Percentiles rank a stretch among this genome's conserved stretches.
phyloP scores from a whole-genome alignment of 495 filamentous ascomycete genomes.

The Aspergillus cristatus region DNA sequence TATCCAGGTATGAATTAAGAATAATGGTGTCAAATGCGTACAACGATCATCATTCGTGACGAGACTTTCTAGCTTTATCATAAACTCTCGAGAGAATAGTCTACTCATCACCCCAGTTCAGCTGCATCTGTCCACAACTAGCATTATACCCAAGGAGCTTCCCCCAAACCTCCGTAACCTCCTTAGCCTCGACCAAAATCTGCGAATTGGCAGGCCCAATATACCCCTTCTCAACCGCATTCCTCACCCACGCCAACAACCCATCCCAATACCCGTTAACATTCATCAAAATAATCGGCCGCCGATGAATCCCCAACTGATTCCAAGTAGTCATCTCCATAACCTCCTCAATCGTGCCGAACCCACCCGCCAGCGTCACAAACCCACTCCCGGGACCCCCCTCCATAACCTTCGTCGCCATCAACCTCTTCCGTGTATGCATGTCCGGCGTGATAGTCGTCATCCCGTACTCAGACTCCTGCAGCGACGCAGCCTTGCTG shows the following conservation, averaged over 20 bases:
- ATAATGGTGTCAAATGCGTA: no score
- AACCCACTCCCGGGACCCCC: slow-evolving; percentile 82
- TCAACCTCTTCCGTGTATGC: slow-evolving; percentile 88
- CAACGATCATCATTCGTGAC: no score
- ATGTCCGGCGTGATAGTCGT: slow-evolving; percentile 89
- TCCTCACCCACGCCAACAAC: slow-evolving; percentile 70
- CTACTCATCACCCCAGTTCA: slow-evolving; percentile 72
- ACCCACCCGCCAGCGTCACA: slow-evolving; percentile 81
- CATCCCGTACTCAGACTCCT: slow-evolving; percentile 62
- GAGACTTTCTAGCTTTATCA: no score
- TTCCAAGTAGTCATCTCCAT: slow-evolving; percentile 98
- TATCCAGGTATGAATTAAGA: no score
- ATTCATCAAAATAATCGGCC: slow-evolving; percentile 74
- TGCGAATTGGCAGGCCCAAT: slow-evolving; percentile 55
- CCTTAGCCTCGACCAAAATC: slow-evolving; percentile 70
- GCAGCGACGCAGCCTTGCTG: slow-evolving; percentile 39
- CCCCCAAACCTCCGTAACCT: slow-evolving; percentile 60
- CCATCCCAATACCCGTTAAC: slow-evolving; percentile 88
- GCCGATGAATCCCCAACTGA: slow-evolving; percentile 85
- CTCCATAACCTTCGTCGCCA: slow-evolving; percentile 76
- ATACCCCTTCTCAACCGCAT: slow-evolving; percentile 67
- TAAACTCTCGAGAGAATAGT: no score
- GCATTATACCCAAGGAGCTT: slow-evolving; percentile 65
- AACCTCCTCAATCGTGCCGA: slow-evolving; percentile 91
- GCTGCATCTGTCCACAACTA: slow-evolving; percentile 60